phyloP scores from a whole-genome alignment of 2,329 filamentous ascomycete species.

The Penicillium sp. region DNA sequence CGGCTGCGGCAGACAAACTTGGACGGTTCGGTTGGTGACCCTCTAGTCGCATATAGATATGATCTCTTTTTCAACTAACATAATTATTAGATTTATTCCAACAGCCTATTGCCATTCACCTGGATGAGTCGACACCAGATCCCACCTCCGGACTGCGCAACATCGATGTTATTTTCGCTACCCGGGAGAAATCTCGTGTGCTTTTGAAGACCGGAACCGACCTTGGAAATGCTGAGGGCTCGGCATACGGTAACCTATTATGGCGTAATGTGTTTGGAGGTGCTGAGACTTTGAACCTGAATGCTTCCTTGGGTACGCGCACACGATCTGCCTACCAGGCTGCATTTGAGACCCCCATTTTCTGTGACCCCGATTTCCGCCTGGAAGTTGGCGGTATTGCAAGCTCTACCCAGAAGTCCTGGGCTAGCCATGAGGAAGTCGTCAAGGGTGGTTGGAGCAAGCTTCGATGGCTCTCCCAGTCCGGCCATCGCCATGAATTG shows the following conservation, averaged over 20 bases:
- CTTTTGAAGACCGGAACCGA: constrained; percentile 93
- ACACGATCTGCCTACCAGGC: constrained; percentile 91
- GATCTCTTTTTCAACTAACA: constrained; percentile 17
- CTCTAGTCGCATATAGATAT: neutral
- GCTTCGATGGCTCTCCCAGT: constrained; percentile 68
- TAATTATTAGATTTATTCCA: constrained; percentile 73
- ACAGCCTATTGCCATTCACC: constrained; percentile 74
- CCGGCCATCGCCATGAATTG: constrained; percentile 71
- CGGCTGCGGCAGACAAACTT: constrained; percentile 70
- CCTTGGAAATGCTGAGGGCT: constrained; percentile 88
- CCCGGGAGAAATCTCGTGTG: constrained; percentile 76
- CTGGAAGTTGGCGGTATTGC: constrained; percentile 77
- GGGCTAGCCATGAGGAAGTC: constrained; percentile 91
- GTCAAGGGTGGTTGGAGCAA: constrained; percentile 75
- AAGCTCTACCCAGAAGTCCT: constrained; percentile 83
- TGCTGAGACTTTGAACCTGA: constrained; percentile 82
- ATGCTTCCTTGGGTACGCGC: constrained; percentile 83
- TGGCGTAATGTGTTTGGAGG: constrained; percentile 93
- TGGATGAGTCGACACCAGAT: constrained; percentile 72
- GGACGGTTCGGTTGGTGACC: constrained; percentile 68
- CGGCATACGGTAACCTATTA: constrained; percentile 82
- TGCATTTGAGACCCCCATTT: constrained; percentile 76
- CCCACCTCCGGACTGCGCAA: constrained; percentile 66
- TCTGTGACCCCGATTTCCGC: constrained; percentile 78
- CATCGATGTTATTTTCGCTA: constrained; percentile 75